Conservation (phyloP, 2,329 filamentous ascomycete species). For the Colletotrichum liriopes region DNA sequence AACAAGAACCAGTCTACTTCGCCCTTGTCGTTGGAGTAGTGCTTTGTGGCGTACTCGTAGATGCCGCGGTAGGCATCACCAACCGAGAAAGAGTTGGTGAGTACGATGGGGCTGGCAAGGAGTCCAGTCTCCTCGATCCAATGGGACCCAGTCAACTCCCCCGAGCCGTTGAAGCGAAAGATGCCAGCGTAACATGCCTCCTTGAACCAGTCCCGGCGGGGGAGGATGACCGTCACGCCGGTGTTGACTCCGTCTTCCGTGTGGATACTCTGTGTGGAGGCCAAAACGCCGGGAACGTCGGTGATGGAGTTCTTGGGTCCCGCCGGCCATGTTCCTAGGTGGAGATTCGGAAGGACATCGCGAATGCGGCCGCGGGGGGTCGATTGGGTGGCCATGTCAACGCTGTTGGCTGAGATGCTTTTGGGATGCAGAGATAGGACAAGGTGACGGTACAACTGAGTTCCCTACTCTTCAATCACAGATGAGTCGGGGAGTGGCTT, state of each 20-base stretch:
- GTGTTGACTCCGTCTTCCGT: conserved; percentile 60
- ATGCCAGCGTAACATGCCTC: conserved; percentile 64
- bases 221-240: conserved; percentile 66
- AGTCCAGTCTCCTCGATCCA: conserved; percentile 75
- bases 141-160: conserved; percentile 74
- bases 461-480: too few relatives aligned
- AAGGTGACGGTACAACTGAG: background rate
- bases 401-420: background rate
- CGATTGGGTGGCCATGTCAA: conserved; percentile 20
- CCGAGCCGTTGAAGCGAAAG: conserved; percentile 76
- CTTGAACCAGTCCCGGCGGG: conserved; percentile 60
- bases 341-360: conserved; percentile 60
- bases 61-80: conserved; percentile 73
- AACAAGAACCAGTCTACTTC: conserved; percentile 68
- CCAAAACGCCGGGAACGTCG: conserved; percentile 65
- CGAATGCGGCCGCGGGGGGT: conserved; percentile 55
- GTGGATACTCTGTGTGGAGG: conserved; percentile 62
- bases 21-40: conserved; percentile 59
- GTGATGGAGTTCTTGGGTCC: conserved; percentile 67
- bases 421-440: too few relatives aligned
- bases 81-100: conserved; percentile 72
- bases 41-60: conserved; percentile 67
- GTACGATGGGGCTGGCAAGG: conserved; percentile 71
- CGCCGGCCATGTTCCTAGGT: conserved; percentile 60
- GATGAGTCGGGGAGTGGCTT: too few relatives aligned